A percentile compares a stretch with the other conserved stretches of the same genome.
phyloP scores from a whole-genome alignment of 495 filamentous ascomycete species.

The Hypoxylon fragiforme region DNA sequence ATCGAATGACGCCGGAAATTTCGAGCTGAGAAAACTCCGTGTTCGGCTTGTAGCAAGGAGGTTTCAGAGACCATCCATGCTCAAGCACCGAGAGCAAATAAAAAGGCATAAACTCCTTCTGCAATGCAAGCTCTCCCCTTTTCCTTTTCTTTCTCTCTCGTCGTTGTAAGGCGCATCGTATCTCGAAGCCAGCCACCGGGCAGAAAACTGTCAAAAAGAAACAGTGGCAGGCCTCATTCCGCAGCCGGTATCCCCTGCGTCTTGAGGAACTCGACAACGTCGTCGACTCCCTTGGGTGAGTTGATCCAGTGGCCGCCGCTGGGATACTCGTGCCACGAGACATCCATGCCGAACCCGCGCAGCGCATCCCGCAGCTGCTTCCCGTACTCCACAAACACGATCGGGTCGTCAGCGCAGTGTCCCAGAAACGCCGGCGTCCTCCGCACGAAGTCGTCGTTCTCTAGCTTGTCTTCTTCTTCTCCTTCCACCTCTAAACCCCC shows the following conservation, averaged over 20 bases:
- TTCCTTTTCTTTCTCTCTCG: no score
- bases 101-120: no score
- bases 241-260: slow-evolving; percentile 20
- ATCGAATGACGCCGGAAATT: no score
- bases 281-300: slow-evolving; percentile 52
- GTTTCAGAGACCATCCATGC: no score
- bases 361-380: slow-evolving; percentile 45
- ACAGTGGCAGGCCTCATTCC: background rate
- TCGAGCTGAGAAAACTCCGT: no score
- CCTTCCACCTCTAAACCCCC: background rate
- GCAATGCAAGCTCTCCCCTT: no score
- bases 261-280: slow-evolving; percentile 50
- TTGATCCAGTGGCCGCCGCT: slow-evolving; percentile 62
- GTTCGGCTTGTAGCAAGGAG: no score
- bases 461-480: no score
- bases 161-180: no score
- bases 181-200: no score
- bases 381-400: slow-evolving; percentile 52
- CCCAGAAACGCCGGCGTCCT: slow-evolving; percentile 55
- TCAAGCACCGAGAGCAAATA: no score
- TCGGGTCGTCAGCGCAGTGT: slow-evolving; percentile 56
- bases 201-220: no score
- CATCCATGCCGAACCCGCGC: slow-evolving; percentile 44
- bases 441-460: slow-evolving; percentile 26
- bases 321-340: slow-evolving; percentile 56